A percentile compares a stretch with the other conserved stretches of the same genome.
Conservation (phyloP, 2,329 filamentous ascomycete species). For the Hypoxylon sp. region DNA sequence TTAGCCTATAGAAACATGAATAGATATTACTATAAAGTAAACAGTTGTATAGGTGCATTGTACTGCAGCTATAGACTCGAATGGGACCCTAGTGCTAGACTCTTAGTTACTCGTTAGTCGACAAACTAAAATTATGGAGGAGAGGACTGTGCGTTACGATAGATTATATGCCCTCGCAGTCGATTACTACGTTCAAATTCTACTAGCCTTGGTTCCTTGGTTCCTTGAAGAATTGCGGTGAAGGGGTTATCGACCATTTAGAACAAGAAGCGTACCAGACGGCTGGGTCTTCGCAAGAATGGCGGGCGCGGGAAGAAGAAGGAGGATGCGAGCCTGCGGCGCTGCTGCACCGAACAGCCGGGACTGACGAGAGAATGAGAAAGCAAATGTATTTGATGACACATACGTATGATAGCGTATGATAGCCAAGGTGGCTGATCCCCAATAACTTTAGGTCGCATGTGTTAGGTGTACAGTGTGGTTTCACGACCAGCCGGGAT, state of each 20-base stretch:
- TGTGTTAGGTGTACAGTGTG: constrained; percentile 41
- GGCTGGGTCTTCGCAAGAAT: constrained; percentile 40
- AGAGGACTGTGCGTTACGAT: constrained; percentile 27
- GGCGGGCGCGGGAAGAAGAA: constrained; percentile 35
- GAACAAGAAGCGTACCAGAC: constrained; percentile 36
- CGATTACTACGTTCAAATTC: constrained; percentile 32
- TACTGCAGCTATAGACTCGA: constrained; percentile 28
- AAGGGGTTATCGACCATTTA: constrained; percentile 36
- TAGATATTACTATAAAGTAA: constrained; percentile 40
- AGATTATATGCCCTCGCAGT: constrained; percentile 24
- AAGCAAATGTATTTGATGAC: constrained; percentile 35
- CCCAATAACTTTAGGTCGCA: constrained; percentile 37
- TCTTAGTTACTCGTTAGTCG: constrained; percentile 13
- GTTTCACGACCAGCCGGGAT: constrained; percentile 49
- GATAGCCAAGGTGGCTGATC: constrained; percentile 35
- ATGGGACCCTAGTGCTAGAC: constrained; percentile 22
- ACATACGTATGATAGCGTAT: constrained; percentile 31
- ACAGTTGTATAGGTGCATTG: constrained; percentile 26
- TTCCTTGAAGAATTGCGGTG: constrained; percentile 37
- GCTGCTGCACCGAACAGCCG: constrained; percentile 45
- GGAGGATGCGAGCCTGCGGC: constrained; percentile 45
- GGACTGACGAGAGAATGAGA: constrained; percentile 43
- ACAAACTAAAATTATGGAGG: constrained; percentile 15
- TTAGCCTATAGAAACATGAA: constrained; percentile 34
- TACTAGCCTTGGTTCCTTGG: constrained; percentile 19